Evolutionary conservation across 179 eudicot species (phyloP), one percentile per base, ranked within the genome.

Genomic region (Silene noctiflora): DNA sequence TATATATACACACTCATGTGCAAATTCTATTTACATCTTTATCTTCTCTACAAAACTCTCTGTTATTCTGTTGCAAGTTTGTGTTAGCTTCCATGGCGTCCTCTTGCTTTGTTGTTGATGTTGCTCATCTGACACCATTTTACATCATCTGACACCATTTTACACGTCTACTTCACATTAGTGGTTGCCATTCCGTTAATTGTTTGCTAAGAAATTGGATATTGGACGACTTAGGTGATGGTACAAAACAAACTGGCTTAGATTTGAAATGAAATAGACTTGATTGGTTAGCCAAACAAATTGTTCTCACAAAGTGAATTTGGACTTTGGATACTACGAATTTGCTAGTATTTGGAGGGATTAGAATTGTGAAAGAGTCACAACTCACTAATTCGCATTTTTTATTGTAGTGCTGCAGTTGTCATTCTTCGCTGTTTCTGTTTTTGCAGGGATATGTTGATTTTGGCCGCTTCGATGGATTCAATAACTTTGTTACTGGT

Each of bases 381-480:
- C 8, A 29, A 29, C 4, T 29, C 55, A 48, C 8, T 1, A 29
- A 4, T 29, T 4, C 1, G 4, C 3, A 29, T 29, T 17, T 75
- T n/a, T 75, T 0, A 24, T 25, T 76, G 53, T 22, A 9, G n/a
- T 10, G 76, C 19, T 19, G 55, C 21, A 20, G 72, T 60, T 68
- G 4, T 20, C 56, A 55, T 56, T 16, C 53, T 72, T 10, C 19
- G 33, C 33, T 31, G 29, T 46, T 29, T 75, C 55, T 65, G 42
- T 53, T 67, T 67, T 69, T 84, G 81, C 84, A 92, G 98, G 98
- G 97, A 69, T 94, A 92, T 77, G 77, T 87, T 74, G 89, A 81
- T 85, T 94, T 83, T 84, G 98, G 98, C 19, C 90, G 98, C 81
- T 94, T 87, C 79, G 87, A 85, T 82, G 73, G 63, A 65, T 81